phyloP scores from a whole-genome alignment of 139 green algal species.

The Closterium sp. region DNA sequence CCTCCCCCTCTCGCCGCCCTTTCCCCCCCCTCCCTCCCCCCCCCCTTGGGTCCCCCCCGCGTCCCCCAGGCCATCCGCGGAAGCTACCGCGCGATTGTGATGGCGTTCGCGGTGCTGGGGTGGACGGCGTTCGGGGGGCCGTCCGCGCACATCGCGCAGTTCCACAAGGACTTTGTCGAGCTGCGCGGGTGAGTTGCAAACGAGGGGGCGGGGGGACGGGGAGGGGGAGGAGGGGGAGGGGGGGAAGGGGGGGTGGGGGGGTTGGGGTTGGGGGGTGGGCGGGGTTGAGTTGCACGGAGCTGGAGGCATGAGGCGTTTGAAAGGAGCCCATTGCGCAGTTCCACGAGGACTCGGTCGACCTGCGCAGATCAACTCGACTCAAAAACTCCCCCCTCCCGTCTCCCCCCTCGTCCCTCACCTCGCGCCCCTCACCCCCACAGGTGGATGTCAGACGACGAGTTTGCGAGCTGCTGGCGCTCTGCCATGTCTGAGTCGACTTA shows the following conservation, averaged over 20 bases:
- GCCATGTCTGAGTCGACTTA: too few relatives aligned
- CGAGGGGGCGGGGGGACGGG: too few relatives aligned
- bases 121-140: conserved; percentile 70
- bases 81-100: neutral
- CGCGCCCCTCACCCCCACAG: neutral
- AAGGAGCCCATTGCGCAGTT: conserved; percentile 71
- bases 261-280: too few relatives aligned
- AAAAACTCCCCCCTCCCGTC: neutral
- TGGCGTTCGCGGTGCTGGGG: conserved; percentile 63
- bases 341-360: conserved; percentile 62
- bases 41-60: neutral
- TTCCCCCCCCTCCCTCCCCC: too few relatives aligned
- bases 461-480: conserved; percentile 87
- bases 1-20: neutral
- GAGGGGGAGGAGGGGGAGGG: too few relatives aligned
- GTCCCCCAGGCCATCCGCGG: neutral
- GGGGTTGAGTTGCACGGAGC: too few relatives aligned
- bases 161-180: conserved; percentile 68
- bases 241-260: too few relatives aligned
- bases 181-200: neutral
- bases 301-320: too few relatives aligned
- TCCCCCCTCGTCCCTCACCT: neutral
- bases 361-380: too few relatives aligned
- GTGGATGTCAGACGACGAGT: conserved; percentile 75
- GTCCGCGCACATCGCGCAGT: conserved; percentile 75